phyloP scores from a whole-genome alignment of 2,329 filamentous ascomycete genomes.

The Hortaea werneckii region DNA sequence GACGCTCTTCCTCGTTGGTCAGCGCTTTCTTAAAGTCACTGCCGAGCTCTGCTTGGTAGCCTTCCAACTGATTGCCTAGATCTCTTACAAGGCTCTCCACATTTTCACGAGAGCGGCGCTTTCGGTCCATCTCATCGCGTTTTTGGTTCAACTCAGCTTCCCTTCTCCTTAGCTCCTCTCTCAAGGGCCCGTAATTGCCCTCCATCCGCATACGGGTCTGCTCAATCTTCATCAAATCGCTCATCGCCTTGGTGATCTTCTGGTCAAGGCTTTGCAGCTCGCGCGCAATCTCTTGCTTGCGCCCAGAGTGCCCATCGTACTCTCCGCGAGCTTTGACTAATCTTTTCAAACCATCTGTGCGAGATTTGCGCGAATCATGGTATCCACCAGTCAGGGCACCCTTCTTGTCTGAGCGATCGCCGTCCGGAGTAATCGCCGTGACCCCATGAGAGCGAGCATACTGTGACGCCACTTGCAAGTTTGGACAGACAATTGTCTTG shows the following conservation, averaged over 20 bases:
- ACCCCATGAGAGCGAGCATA: constrained; percentile 88
- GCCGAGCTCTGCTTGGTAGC: constrained; percentile 68
- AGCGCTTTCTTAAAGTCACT: constrained; percentile 90
- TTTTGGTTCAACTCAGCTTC: constrained; percentile 64
- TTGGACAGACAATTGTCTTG: constrained; percentile 88
- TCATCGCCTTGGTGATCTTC: constrained; percentile 76
- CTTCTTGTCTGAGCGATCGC: constrained; percentile 88
- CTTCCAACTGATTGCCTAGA: constrained; percentile 62
- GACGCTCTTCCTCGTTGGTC: constrained; percentile 68
- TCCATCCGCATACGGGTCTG: constrained; percentile 70
- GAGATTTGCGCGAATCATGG: constrained; percentile 75
- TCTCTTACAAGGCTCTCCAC: constrained; percentile 50
- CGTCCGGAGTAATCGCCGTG: constrained; percentile 87
- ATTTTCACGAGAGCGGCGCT: constrained; percentile 53
- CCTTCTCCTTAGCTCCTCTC: constrained; percentile 66
- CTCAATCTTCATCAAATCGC: constrained; percentile 72
- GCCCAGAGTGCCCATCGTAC: constrained; percentile 56
- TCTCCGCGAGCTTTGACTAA: constrained; percentile 66
- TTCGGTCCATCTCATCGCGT: constrained; percentile 62
- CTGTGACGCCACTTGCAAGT: constrained; percentile 74
- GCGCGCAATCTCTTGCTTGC: constrained; percentile 54
- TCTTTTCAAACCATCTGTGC: constrained; percentile 71
- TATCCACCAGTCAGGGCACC: constrained; percentile 93
- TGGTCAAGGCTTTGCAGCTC: constrained; percentile 75
- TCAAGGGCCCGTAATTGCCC: constrained; percentile 69